phyloP scores from a whole-genome alignment of 2,329 filamentous ascomycete genomes.

The Alternaria brassicae region DNA sequence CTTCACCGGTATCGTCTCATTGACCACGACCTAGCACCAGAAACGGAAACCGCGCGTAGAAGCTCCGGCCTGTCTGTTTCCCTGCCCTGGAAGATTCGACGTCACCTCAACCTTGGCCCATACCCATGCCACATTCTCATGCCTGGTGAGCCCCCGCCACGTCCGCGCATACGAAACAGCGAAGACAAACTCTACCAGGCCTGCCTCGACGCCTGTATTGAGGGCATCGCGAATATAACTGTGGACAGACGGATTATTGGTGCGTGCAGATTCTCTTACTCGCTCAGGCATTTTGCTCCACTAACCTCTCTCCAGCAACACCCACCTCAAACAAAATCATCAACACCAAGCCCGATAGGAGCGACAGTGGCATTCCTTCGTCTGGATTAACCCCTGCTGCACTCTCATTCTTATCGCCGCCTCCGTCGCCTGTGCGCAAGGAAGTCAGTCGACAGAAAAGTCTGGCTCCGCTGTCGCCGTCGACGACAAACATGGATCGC shows the following conservation, averaged over 20 bases:
- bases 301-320: slow-evolving; percentile 9
- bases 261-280: slow-evolving; percentile 9
- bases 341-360: background rate
- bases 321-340: slow-evolving; percentile 5
- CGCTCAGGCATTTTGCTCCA: background rate
- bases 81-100: background rate
- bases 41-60: background rate
- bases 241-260: slow-evolving; percentile 11
- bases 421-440: slow-evolving; percentile 13
- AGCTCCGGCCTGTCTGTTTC: background rate
- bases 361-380: background rate
- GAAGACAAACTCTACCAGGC: slow-evolving; percentile 22
- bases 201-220: slow-evolving; percentile 26
- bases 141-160: slow-evolving; percentile 7
- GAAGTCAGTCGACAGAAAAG: background rate
- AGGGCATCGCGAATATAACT: slow-evolving; percentile 24
- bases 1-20: background rate
- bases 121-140: slow-evolving; percentile 12
- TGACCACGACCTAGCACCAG: background rate
- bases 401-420: slow-evolving; percentile 9
- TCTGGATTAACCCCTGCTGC: background rate
- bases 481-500: slow-evolving; percentile 21
- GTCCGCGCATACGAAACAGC: slow-evolving; percentile 10
- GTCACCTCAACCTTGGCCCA: background rate
- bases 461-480: background rate